These are phyloP conservation scores for Aphanomyces stellatus DNA, from an alignment of 352 stramenopile genomes.

Conservation along the genomic window DNA sequence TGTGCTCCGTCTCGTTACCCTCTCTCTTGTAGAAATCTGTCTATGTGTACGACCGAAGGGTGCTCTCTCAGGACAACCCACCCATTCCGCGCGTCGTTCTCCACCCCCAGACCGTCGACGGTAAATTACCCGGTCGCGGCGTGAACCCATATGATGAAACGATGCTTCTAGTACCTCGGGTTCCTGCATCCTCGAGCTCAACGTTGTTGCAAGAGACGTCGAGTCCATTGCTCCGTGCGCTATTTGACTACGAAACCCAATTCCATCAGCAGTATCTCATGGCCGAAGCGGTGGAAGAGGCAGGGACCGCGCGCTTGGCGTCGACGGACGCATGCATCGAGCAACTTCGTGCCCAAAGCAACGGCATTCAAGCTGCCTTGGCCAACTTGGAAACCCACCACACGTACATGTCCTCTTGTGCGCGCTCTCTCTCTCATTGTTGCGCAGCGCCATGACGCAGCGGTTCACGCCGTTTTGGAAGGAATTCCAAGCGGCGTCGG, in stretches of 20 bases:
- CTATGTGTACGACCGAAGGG: conserved; percentile 75
- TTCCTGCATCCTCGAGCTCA: conserved; percentile 53
- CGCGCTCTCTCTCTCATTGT: neutral
- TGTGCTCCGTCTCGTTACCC: no score
- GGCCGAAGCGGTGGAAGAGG: conserved; percentile 1
- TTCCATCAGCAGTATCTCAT: conserved; percentile 60
- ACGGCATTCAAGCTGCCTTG: conserved; percentile 36
- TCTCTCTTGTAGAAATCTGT: conserved; percentile 51
- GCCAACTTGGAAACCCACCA: conserved; percentile 77
- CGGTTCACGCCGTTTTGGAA: conserved; percentile 75
- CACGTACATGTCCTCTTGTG: conserved; percentile 21
- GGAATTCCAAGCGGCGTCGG: conserved; percentile 52
- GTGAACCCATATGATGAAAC: no score
- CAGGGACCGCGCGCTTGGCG: neutral
- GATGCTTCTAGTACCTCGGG: conserved; percentile 38
- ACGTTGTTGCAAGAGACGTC: conserved; percentile 68
- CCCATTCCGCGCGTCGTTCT: conserved; percentile 28
- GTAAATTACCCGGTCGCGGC: no score
- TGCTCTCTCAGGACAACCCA: conserved; percentile 58
- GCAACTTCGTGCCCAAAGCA: neutral
- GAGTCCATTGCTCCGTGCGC: conserved; percentile 60
- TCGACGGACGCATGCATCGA: neutral
- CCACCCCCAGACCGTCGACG: conserved; percentile 36
- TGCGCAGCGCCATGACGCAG: conserved; percentile 55
- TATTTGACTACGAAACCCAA: conserved; percentile 74